phyloP scores from a whole-genome alignment of 2,329 filamentous ascomycete species.

The Ophiostoma perfectum region DNA sequence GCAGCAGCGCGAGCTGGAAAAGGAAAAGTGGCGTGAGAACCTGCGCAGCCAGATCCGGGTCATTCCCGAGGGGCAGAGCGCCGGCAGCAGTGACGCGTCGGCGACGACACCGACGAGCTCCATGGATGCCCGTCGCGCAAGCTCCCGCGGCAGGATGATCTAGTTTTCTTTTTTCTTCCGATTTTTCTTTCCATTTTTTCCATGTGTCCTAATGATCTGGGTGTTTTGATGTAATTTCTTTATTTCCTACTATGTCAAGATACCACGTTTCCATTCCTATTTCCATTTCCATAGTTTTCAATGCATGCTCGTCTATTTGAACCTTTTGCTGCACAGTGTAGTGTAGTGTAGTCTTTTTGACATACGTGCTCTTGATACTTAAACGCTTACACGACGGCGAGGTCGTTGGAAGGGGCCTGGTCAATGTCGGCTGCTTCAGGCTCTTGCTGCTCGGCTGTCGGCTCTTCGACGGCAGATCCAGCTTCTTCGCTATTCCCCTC shows the following conservation, averaged over 20 bases:
- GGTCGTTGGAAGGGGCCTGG: too few species aligned
- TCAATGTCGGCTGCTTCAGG: too few species aligned
- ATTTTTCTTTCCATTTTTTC: neutral
- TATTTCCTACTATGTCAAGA: constrained; percentile 1
- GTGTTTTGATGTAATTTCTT: neutral
- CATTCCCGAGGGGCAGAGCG: constrained; percentile 27
- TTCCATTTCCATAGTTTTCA: neutral
- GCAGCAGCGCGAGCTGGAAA: constrained; percentile 30
- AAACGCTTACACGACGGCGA: too few species aligned
- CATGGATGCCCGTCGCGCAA: neutral
- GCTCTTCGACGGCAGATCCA: neutral
- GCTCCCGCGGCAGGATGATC: neutral
- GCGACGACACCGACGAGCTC: neutral
- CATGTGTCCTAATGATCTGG: neutral
- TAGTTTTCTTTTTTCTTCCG: neutral
- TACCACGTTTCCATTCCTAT: constrained; percentile 6
- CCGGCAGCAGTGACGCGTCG: neutral
- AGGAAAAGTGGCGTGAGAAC: constrained; percentile 35
- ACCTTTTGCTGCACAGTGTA: too few species aligned
- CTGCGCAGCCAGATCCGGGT: constrained; percentile 37
- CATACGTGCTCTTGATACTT: too few species aligned
- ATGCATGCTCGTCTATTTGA: too few species aligned
- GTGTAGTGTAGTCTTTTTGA: too few species aligned
- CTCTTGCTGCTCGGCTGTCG: neutral
- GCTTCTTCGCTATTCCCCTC: too few species aligned